Evolutionary conservation across 169 alveolate species (phyloP).

Genomic region (Plasmodium inui): DNA sequence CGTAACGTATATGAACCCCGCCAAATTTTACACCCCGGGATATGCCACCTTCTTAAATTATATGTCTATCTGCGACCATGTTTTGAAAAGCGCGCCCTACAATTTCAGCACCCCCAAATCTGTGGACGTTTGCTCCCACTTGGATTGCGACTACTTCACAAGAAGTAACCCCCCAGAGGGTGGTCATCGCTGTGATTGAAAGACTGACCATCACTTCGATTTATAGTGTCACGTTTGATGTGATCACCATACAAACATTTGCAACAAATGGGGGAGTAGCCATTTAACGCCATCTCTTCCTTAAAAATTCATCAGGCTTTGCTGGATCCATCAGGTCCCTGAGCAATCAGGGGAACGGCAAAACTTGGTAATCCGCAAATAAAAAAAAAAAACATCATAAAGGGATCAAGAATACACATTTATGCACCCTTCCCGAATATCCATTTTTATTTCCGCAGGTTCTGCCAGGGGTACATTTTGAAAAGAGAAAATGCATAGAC

Average conservation of each 20-base stretch:
- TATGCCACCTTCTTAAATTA: constrained; percentile 67
- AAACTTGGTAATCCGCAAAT: constrained; percentile 37
- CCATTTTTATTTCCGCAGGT: constrained; percentile 33
- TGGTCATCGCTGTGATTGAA: neutral
- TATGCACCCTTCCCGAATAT: neutral
- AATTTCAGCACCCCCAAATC: constrained; percentile 54
- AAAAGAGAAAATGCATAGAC: neutral
- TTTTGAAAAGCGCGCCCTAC: constrained; percentile 35
- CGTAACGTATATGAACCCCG: constrained; percentile 64
- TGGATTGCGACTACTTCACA: constrained; percentile 66
- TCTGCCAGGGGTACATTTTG: constrained; percentile 68
- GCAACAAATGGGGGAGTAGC: neutral
- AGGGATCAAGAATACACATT: neutral
- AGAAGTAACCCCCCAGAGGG: constrained; percentile 25
- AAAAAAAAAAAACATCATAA: constrained; percentile 1
- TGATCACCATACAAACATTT: neutral
- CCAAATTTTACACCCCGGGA: constrained; percentile 58
- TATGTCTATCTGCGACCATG: constrained; percentile 73
- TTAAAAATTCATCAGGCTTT: constrained; percentile 20
- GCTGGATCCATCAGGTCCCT: constrained; percentile 67
- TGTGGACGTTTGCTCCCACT: constrained; percentile 41
- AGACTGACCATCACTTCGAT: neutral
- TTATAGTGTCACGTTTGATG: neutral
- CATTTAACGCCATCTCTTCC: neutral
- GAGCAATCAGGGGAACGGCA: constrained; percentile 49